These are phyloP conservation scores for Aspergillus clavatus DNA, from an alignment of 2,329 filamentous ascomycete species.

Conservation along the genomic window DNA sequence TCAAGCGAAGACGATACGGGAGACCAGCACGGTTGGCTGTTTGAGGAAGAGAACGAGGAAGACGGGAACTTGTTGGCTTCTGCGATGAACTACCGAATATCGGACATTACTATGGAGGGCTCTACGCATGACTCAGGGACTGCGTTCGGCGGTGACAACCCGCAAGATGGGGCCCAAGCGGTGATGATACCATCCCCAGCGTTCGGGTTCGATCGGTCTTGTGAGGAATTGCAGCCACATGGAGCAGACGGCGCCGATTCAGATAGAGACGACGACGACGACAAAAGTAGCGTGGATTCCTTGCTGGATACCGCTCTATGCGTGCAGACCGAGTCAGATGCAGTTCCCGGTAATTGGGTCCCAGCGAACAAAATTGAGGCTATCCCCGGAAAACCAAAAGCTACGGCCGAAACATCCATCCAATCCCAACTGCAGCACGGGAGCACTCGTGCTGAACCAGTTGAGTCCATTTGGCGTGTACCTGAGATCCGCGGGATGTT, in stretches of 20 bases:
- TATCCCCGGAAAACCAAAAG: slow-evolving; percentile 17
- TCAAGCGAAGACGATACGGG: slow-evolving; percentile 52
- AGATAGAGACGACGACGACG: slow-evolving; percentile 21
- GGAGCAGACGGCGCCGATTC: slow-evolving; percentile 8
- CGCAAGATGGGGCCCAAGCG: slow-evolving; percentile 3
- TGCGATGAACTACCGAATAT: background rate
- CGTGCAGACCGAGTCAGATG: slow-evolving; percentile 8
- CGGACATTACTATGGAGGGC: background rate
- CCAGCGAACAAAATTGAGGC: slow-evolving; percentile 5
- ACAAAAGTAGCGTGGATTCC: slow-evolving; percentile 21
- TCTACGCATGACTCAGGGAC: slow-evolving; percentile 3
- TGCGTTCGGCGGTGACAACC: slow-evolving; percentile 3
- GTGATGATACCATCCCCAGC: slow-evolving; percentile 7
- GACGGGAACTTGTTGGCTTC: slow-evolving; percentile 8
- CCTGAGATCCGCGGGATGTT: slow-evolving; percentile 27
- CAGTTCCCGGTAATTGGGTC: slow-evolving; percentile 1
- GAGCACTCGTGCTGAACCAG: slow-evolving; percentile 10
- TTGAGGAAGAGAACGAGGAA: slow-evolving; percentile 14
- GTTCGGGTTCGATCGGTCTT: slow-evolving; percentile 1
- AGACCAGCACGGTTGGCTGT: slow-evolving; percentile 18
- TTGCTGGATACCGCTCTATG: slow-evolving; percentile 16
- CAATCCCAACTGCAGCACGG: slow-evolving; percentile 9
- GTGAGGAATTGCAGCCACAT: slow-evolving; percentile 1
- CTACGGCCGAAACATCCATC: slow-evolving; percentile 8
- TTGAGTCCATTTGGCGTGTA: slow-evolving; percentile 28